A percentile compares a stretch with the other conserved stretches of the same genome.
These are phyloP conservation scores for Halenospora varia DNA, from an alignment of 495 filamentous ascomycete genomes.

Conservation along the genomic window DNA sequence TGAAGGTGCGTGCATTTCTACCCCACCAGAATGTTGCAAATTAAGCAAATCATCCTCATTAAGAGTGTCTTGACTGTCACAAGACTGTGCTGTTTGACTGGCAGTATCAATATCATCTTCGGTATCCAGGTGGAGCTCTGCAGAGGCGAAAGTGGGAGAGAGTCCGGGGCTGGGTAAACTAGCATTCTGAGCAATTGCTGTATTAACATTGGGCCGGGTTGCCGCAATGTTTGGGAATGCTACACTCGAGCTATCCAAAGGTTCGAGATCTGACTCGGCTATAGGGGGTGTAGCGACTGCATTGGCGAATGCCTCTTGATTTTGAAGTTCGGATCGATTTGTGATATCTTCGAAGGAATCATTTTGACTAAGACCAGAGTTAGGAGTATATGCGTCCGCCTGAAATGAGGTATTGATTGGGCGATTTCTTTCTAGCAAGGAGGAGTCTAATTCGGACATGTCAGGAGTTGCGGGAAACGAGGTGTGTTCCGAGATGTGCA, in stretches of 20 bases:
- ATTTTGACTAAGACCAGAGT: constrained; percentile 38
- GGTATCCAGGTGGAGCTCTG: constrained; percentile 44
- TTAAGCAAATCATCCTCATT: constrained; percentile 10
- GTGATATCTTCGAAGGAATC: constrained; percentile 41
- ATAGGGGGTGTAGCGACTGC: constrained; percentile 55
- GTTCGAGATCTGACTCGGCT: constrained; percentile 48
- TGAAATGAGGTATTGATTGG: constrained; percentile 12
- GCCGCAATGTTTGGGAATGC: constrained; percentile 32
- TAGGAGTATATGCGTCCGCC: constrained; percentile 25
- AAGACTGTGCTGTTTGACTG: constrained; percentile 15
- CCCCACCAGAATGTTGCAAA: not conserved
- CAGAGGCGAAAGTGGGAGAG: constrained; percentile 83
- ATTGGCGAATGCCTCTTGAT: constrained; percentile 42
- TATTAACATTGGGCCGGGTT: constrained; percentile 49
- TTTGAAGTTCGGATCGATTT: constrained; percentile 39
- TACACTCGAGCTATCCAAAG: constrained; percentile 40
- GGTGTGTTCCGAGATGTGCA: constrained; percentile 19
- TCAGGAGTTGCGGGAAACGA: constrained; percentile 46
- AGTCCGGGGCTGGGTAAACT: constrained; percentile 93
- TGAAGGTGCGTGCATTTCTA: constrained; percentile 31
- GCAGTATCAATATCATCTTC: constrained; percentile 11
- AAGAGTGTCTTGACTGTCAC: constrained; percentile 23
- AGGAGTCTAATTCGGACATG: constrained; percentile 36
- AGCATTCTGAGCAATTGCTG: constrained; percentile 71
- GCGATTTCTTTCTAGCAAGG: constrained; percentile 8